Conservation (phyloP, 2,329 filamentous ascomycete species). For the Stagonosporopsis rhizophila region DNA sequence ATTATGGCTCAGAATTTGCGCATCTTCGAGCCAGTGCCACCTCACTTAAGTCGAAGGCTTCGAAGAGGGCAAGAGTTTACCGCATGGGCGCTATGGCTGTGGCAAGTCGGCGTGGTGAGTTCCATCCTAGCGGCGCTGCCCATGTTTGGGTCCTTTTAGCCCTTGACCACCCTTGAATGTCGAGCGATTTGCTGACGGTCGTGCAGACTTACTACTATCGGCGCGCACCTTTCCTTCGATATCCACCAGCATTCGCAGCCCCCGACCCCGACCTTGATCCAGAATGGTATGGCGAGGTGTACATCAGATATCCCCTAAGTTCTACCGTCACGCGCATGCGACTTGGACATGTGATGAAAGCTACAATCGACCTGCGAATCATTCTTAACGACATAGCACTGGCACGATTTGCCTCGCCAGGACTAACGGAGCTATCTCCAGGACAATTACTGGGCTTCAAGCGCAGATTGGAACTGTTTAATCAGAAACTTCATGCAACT, state of each 20-base stretch:
- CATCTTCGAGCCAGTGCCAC: constrained; percentile 13
- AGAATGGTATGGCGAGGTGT: constrained; percentile 29
- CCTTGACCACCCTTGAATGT: too few species aligned
- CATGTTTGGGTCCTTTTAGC: too few species aligned
- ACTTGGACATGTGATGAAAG: constrained; percentile 17
- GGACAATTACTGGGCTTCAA: constrained; percentile 3
- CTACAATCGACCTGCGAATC: constrained; percentile 10
- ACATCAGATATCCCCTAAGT: constrained; percentile 9
- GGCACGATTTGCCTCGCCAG: neutral
- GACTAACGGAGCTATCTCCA: neutral
- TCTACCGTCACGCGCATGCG: constrained; percentile 4
- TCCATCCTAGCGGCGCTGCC: too few species aligned
- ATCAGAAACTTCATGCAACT: neutral
- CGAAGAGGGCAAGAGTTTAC: constrained; percentile 16
- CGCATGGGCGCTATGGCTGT: constrained; percentile 19
- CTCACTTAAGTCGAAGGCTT: neutral
- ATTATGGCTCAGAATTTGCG: constrained; percentile 23
- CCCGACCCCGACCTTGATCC: constrained; percentile 20
- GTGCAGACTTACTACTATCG: constrained; percentile 16
- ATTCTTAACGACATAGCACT: constrained; percentile 8
- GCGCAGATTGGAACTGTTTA: neutral
- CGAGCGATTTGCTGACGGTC: neutral
- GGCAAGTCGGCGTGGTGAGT: constrained; percentile 10
- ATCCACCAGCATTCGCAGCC: constrained; percentile 13
- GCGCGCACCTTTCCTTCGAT: constrained; percentile 9